Base-by-base conservation (phyloP, 1,139 yeast genomes). In the Cylindricascospora bacillispora region DNA sequence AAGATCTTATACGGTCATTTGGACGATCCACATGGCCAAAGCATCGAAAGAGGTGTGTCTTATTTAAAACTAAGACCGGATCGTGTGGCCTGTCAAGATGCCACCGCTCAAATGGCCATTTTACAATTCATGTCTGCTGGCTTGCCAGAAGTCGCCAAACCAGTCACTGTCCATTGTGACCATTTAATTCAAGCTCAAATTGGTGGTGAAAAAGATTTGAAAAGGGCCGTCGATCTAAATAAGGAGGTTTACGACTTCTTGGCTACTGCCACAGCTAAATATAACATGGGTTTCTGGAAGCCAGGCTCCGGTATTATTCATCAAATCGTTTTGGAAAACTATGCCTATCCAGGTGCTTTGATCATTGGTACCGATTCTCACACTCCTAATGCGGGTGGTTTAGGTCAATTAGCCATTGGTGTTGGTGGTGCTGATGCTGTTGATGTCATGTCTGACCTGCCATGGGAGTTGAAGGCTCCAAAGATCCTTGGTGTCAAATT, bases 371-470 rank as follows among this genome's bases (percentile, higher is more conserved):
- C 98, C 41, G 98, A 89, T 65, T 86, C 97, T 26, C 97, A 89
- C 67, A 89, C 98, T 50, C 97, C 97, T 47, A 89, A 89, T 60
- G 98, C 97, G 47, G 97, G 98, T 72, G 98, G 97, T 65, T 73
- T 89, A 54, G 98, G 98, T 67, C 93, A 81, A 69, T 71, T 86
- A 53, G 97, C 97, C 52, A 89, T 89, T 57, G 98, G 97, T 76
- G 97, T 89, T 48, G 98, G 98, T 74, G 98, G 97, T 77, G 98
- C 98, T 52, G 98, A 89, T 62, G 97, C 97, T 45, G 97, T 89
- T 53, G 97, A 89, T 63, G 98, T 82, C 52, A 73, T 89, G 81
- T 85, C 95, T 42, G 78, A 78, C 59, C 69, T 81, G 52, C 79
- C 98, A 43, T 89, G 97, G 97, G 98, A 89, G 67, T 74, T 89